Evolutionary conservation across 345 rosid species (phyloP).

Genomic region (Cardamine occulta): DNA sequence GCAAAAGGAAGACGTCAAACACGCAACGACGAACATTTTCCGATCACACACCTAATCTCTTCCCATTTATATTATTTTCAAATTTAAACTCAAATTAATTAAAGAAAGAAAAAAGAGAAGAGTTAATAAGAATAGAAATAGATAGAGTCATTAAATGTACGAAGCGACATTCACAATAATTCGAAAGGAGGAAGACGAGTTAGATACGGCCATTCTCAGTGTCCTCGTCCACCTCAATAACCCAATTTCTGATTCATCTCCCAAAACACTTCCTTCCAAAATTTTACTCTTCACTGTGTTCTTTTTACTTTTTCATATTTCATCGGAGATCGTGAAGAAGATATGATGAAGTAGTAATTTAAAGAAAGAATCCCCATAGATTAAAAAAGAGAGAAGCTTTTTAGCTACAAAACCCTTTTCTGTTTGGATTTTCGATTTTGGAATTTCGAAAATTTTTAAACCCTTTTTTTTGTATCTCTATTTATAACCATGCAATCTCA

Average conservation of each 20-base stretch:
- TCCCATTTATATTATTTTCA: conserved; percentile 27
- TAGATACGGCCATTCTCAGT: conserved; percentile 50
- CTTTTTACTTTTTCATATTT: neutral
- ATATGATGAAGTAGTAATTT: neutral
- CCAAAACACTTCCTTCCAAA: conserved; percentile 34
- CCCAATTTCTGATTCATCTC: conserved; percentile 29
- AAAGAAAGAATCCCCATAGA: conserved; percentile 46
- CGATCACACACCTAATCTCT: conserved; percentile 45
- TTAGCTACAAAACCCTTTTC: conserved; percentile 32
- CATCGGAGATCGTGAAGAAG: conserved; percentile 52
- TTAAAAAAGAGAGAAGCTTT: neutral
- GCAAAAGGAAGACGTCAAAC: conserved; percentile 65
- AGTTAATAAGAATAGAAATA: conserved; percentile 24
- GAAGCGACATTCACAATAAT: conserved; percentile 48
- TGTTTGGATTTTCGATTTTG: conserved; percentile 51
- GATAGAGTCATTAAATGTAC: conserved; percentile 39
- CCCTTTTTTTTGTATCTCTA: neutral
- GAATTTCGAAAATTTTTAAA: neutral
- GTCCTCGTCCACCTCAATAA: conserved; percentile 43
- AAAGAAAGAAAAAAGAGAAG: neutral
- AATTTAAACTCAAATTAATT: conserved; percentile 1
- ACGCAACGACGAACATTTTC: conserved; percentile 63
- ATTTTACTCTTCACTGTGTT: neutral
- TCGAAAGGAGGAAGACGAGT: conserved; percentile 51
- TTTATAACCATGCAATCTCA: conserved; percentile 42